phyloP scores from a whole-genome alignment of 331 rosid genomes.

The Spiraea crenata region DNA sequence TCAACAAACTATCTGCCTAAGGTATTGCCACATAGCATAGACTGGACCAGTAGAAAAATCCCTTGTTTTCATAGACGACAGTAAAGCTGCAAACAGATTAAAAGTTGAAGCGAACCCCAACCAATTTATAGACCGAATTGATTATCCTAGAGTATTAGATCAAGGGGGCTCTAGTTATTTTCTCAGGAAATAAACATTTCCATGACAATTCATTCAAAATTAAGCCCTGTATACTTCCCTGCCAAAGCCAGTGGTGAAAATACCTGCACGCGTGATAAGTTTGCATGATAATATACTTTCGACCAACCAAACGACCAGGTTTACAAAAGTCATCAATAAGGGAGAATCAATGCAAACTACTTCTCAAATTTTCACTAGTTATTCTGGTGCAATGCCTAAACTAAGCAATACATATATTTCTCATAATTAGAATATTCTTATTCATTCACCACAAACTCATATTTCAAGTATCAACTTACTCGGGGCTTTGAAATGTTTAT shows the following conservation, averaged over 20 bases:
- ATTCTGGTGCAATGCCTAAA: background rate
- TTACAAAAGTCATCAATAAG: background rate
- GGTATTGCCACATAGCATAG: background rate
- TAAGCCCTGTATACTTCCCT: background rate
- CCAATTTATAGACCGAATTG: no score
- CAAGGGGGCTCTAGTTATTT: no score
- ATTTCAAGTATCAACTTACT: conserved; percentile 55
- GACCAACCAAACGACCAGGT: background rate
- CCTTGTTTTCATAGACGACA: background rate
- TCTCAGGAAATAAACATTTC: no score
- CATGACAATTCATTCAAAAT: background rate
- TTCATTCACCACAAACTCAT: background rate
- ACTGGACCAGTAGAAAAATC: background rate
- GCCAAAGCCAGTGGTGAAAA: background rate
- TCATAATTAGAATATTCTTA: background rate
- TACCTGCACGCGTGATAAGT: background rate
- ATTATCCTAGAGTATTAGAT: no score
- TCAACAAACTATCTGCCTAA: background rate
- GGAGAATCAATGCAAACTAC: background rate
- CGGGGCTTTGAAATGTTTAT: conserved; percentile 92
- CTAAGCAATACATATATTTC: background rate
- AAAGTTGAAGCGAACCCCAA: background rate
- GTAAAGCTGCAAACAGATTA: background rate
- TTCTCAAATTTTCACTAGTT: background rate
- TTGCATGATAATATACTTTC: background rate